phyloP scores from a whole-genome alignment of 257 asterid genomes.

The Ilex asprella region DNA sequence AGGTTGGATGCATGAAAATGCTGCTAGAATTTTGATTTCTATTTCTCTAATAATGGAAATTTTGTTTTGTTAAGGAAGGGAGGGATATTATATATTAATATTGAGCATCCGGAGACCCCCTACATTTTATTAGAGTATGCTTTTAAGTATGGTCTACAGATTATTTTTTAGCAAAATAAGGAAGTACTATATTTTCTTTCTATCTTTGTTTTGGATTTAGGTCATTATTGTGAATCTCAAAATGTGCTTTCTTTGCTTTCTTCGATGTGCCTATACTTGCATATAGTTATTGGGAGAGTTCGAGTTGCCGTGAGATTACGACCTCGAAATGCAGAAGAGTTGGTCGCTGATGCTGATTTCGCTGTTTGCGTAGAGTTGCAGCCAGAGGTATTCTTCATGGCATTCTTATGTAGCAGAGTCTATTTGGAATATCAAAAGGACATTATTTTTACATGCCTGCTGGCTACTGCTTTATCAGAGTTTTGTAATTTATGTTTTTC shows the following conservation, averaged over 20 bases:
- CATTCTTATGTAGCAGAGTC: background rate
- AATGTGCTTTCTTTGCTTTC: background rate
- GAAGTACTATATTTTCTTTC: background rate
- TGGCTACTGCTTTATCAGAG: background rate
- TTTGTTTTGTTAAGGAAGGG: too few relatives aligned
- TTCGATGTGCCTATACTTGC: slow-evolving; percentile 1
- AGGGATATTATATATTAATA: too few relatives aligned
- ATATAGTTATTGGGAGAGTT: slow-evolving; percentile 64
- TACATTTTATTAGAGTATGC: background rate
- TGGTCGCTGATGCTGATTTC: slow-evolving; percentile 75
- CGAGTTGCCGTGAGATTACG: slow-evolving; percentile 88
- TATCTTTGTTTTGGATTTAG: background rate
- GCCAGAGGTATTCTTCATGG: slow-evolving; percentile 58
- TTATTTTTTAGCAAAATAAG: background rate
- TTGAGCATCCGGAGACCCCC: background rate
- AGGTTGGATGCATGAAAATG: too few relatives aligned
- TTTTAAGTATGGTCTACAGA: background rate
- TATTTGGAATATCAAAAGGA: too few relatives aligned
- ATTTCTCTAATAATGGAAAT: too few relatives aligned
- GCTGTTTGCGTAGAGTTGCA: slow-evolving; percentile 90
- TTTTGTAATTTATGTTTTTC: background rate
- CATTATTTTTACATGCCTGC: too few relatives aligned
- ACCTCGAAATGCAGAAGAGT: slow-evolving; percentile 78
- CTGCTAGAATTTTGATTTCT: too few relatives aligned
- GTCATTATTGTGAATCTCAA: background rate